These are phyloP conservation scores for Phytophthora podocarpi DNA, from an alignment of 352 stramenopile species.

Conservation along the genomic window DNA sequence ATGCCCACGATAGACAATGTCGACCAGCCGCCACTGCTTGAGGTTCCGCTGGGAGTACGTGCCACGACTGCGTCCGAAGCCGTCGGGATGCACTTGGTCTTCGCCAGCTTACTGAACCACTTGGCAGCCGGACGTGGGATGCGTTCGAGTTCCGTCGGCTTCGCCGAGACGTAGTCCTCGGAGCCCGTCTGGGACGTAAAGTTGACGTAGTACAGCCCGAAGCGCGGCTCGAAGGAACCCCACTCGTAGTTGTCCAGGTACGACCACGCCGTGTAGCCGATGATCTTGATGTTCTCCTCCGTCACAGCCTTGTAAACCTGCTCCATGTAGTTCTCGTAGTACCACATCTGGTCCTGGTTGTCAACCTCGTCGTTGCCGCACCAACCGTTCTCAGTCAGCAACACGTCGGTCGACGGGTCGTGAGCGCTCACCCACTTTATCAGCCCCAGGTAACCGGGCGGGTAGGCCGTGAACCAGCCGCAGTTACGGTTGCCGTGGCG, in stretches of 20 bases:
- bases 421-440: slow-evolving; percentile 60
- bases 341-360: slow-evolving; percentile 44
- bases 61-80: too few species aligned
- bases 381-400: slow-evolving; percentile 68
- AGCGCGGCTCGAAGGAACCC: slow-evolving; percentile 43
- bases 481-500: slow-evolving; percentile 46
- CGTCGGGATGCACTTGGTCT: slow-evolving; percentile 32
- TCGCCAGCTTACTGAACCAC: slow-evolving; percentile 37
- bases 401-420: slow-evolving; percentile 42
- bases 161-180: slow-evolving; percentile 22
- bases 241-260: slow-evolving; percentile 38
- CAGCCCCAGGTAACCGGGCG: slow-evolving; percentile 51
- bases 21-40: too few species aligned
- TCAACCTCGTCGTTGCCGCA: slow-evolving; percentile 56
- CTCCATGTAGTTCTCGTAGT: slow-evolving; percentile 40
- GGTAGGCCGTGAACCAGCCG: slow-evolving; percentile 53
- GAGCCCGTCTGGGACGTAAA: slow-evolving; percentile 38
- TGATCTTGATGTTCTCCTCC: slow-evolving; percentile 18
- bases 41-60: too few species aligned
- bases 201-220: slow-evolving; percentile 60
- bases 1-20: too few species aligned
- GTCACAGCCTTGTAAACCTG: slow-evolving; percentile 44
- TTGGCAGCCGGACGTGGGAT: slow-evolving; percentile 43
- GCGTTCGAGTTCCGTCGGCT: slow-evolving; percentile 32
- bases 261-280: slow-evolving; percentile 30